Conservation (phyloP, 2,329 filamentous ascomycete species). For the Domatiomyces globalis region DNA sequence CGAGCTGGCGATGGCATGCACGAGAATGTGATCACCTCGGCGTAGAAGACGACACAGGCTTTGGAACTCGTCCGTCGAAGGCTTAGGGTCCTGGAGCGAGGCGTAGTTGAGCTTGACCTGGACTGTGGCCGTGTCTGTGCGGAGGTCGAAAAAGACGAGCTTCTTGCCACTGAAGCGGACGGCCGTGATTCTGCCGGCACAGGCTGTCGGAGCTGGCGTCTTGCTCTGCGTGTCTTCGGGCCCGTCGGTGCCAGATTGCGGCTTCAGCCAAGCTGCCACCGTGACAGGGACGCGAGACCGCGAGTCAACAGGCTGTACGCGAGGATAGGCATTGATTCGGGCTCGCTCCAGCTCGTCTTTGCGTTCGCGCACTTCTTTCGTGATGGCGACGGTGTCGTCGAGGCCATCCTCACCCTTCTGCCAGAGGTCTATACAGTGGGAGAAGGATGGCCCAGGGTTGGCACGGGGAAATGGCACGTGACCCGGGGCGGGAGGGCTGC, state of each 20-base stretch:
- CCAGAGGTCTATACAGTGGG: neutral
- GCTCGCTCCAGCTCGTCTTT: conserved; percentile 26
- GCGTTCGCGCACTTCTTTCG: conserved; percentile 24
- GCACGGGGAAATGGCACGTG: neutral
- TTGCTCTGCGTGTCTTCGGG: neutral
- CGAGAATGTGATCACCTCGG: conserved; percentile 63
- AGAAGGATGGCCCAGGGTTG: neutral
- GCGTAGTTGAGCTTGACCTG: conserved; percentile 46
- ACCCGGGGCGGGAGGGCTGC: neutral
- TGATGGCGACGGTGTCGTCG: neutral
- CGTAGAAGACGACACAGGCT: conserved; percentile 42
- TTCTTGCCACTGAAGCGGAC: conserved; percentile 59
- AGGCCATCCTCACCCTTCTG: neutral
- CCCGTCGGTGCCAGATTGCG: neutral
- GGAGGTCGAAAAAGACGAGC: conserved; percentile 71
- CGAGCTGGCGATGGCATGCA: neutral
- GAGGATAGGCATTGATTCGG: conserved; percentile 27
- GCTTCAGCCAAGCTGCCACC: neutral
- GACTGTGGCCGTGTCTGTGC: conserved; percentile 55
- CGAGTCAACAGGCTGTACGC: neutral
- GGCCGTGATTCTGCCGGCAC: conserved; percentile 57
- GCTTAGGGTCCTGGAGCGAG: conserved; percentile 23
- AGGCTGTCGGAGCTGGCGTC: neutral
- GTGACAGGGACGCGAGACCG: neutral
- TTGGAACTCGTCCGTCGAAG: conserved; percentile 31